Evolutionary conservation across 2,329 filamentous ascomycete species (phyloP), one percentile per base, ranked within the genome.

Genomic region (Rutstroemia sp.): DNA sequence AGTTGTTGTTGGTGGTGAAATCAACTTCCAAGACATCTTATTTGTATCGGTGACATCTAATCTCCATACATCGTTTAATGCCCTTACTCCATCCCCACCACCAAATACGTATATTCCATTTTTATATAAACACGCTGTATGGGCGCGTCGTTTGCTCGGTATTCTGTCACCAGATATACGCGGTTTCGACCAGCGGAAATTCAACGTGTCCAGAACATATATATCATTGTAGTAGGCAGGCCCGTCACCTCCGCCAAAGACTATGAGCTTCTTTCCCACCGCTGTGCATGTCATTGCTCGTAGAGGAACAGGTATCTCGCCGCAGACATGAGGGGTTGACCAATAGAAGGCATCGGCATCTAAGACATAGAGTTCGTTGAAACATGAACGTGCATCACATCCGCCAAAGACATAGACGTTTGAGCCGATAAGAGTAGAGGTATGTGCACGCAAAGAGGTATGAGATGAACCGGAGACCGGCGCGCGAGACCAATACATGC

Each of bases 61-160:
- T n/a, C 85, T 75, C 85, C 85, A 88, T 19, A 88, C 82, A 64
- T 88, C 85, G 66, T 87, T 87, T 56, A 88, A 74, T 5, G 85
- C 85, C 48, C 82, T 76, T n/a, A 86, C 81, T 46, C 85, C 85
- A 66, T 88, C 85, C 42, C 85, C 85, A 49, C 85, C 85, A 30
- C 85, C 85, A 67, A 88, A 88, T n/a, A 88, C 74, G 67, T 87
- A 87, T 62, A 88, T 82, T 27, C 85, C 84, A 62, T 82, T 86
- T 69, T 85, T 84, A 72, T 87, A 86, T 19, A 87, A 72, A 62
- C 85, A 87, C n/a, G 85, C 83, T 3, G 85, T 87, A 67, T 88
- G 85, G 3, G 85, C 85, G 51, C 85, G 75, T 21, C 85, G 76
- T 62, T 82, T 81, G 56, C 80, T 83, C 0, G 85, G 85, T 23